Conservation (phyloP, 768 basidiomycete genomes). For the Russula dissimulans region DNA sequence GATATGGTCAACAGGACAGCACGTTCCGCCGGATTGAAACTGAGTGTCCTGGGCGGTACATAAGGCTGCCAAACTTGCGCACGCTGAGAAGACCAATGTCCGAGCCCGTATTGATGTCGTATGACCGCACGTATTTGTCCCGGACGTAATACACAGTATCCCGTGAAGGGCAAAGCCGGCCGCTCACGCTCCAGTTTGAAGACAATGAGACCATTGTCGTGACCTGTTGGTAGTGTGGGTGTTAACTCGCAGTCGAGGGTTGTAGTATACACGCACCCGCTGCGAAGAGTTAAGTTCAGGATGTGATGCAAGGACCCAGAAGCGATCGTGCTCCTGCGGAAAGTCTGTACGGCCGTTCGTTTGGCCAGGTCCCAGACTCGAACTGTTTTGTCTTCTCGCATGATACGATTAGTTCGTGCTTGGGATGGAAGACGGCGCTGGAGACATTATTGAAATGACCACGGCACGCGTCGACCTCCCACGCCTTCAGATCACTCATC, state of each 20-base stretch:
- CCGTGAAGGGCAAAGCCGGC: slow-evolving; percentile 91
- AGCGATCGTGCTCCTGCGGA: slow-evolving; percentile 95
- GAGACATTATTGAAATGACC: slow-evolving; percentile 99
- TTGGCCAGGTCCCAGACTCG: slow-evolving; percentile 99
- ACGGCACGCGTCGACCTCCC: slow-evolving; percentile 98
- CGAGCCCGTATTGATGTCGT: slow-evolving; percentile 85
- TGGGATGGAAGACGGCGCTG: slow-evolving; percentile 90
- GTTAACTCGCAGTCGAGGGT: neutral
- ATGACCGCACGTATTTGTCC: slow-evolving; percentile 95
- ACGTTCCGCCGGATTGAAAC: slow-evolving; percentile 94
- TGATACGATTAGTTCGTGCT: slow-evolving; percentile 94
- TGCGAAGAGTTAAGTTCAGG: slow-evolving; percentile 96
- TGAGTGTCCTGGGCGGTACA: slow-evolving; percentile 86
- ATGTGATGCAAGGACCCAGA: slow-evolving; percentile 95
- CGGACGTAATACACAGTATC: slow-evolving; percentile 93
- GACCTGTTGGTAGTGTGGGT: slow-evolving; percentile 36
- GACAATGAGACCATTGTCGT: slow-evolving; percentile 95
- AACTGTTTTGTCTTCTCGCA: slow-evolving; percentile 98
- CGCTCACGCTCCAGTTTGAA: slow-evolving; percentile 99
- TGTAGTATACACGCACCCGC: slow-evolving; percentile 48
- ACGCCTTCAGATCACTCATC: slow-evolving; percentile 98
- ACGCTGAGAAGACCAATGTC: slow-evolving; percentile 90
- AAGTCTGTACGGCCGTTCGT: slow-evolving; percentile 92
- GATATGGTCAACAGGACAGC: slow-evolving; percentile 85
- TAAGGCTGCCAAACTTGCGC: slow-evolving; percentile 95